Base-by-base conservation (phyloP, 2,329 filamentous ascomycete species). In the Cryphonectria carpinicola region DNA sequence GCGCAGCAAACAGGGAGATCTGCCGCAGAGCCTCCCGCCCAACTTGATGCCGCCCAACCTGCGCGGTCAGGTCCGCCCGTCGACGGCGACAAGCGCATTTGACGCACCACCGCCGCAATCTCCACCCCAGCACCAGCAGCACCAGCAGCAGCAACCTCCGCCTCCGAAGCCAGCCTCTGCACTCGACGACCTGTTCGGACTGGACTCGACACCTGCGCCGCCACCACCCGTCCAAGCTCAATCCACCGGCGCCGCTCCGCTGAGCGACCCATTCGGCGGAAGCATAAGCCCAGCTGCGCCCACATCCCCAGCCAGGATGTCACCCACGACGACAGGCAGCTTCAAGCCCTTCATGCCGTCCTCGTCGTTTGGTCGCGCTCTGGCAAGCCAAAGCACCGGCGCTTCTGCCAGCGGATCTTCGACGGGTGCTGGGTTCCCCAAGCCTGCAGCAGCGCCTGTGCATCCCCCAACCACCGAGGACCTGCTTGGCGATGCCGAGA, bases 321-420 rank as follows among this genome's bases (percentile, higher is more conserved):
- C 88, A 68, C 77, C 84, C 62, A 80, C 84, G 66, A 75, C 82
- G 74, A 78, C 83, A 25, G 67, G 67, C 17, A 87, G 86, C 0
- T 97, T 98, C 83, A 97, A 94, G 82, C 94, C 95, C 1, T 99
- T 99, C 81, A 83, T 96, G 61, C 96, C 96, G 0, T 94, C 94
- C 0, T 98, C 96, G 1, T 92, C 93, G 0, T 99, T 98, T 81
- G 96, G 96, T 8, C 92, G 95, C 76, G 92, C 90, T 41, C 84
- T 98, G 72, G 90, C 92, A 35, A 86, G 90, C 1, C 93, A 97
- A 74, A 86, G 87, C 37, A 97, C 94, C 11, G 94, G 94, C 32
- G 89, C 87, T 37, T 85, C 86, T 25, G 80, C 76, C 67, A 68
- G 43, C 22, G 58, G 66, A 35, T 35, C 41, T 8, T 62, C 56